These are phyloP conservation scores for Pontederia paniculata DNA, from an alignment of 176 grass and related monocot genomes.

Conservation along the genomic window DNA sequence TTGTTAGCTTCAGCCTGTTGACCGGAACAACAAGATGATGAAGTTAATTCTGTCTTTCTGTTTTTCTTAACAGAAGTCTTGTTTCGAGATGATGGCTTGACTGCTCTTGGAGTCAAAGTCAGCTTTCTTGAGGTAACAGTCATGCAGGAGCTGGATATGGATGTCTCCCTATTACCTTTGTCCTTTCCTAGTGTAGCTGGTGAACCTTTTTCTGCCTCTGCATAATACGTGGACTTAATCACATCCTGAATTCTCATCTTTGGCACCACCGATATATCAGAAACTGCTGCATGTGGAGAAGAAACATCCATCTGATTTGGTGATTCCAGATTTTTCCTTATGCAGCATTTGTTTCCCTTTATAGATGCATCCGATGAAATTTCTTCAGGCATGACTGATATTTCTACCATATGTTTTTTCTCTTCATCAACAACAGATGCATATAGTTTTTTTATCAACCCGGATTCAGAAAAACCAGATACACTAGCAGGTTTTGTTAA, in stretches of 20 bases:
- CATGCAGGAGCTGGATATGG: constrained; percentile 27
- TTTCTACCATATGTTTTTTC: constrained; percentile 14
- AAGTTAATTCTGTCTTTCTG: constrained; percentile 44
- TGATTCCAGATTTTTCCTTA: constrained; percentile 6
- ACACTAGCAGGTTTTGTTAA: constrained; percentile 16
- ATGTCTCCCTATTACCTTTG: constrained; percentile 27
- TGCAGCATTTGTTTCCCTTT: neutral
- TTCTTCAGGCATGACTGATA: constrained; percentile 18
- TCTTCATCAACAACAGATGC: constrained; percentile 17
- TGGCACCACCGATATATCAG: neutral
- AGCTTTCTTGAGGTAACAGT: constrained; percentile 33
- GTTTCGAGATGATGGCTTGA: constrained; percentile 47
- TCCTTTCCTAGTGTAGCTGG: constrained; percentile 20
- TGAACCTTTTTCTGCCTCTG: constrained; percentile 14
- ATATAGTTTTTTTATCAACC: constrained; percentile 23
- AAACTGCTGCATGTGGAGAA: neutral
- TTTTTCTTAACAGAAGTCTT: constrained; percentile 36
- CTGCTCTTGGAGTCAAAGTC: constrained; percentile 31
- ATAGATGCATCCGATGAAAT: neutral
- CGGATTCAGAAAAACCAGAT: constrained; percentile 16
- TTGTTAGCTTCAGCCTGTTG: constrained; percentile 5
- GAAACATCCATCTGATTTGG: neutral
- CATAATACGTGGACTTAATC: neutral
- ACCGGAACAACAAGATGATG: constrained; percentile 27
- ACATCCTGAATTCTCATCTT: constrained; percentile 19